Percentiles rank a stretch among this genome's conserved stretches.
phyloP scores from a whole-genome alignment of 495 filamentous ascomycete genomes.

The Aspergillus egyptiacus region DNA sequence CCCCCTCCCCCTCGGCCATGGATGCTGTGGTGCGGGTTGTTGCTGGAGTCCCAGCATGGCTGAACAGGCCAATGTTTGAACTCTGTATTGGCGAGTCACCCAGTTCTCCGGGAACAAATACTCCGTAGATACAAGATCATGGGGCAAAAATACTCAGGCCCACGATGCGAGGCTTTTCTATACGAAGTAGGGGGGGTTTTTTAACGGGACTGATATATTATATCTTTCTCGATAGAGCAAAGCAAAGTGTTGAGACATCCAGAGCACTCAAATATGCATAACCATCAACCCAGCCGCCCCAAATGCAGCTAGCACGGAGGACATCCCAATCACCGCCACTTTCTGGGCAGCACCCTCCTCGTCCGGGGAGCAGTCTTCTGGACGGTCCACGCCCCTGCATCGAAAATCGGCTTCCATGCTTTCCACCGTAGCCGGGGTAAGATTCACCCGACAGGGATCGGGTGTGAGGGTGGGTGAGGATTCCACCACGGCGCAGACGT shows the following conservation, averaged over 20 bases:
- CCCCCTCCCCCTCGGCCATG: too few relatives aligned
- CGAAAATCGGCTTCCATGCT: conserved; percentile 22
- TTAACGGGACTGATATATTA: too few relatives aligned
- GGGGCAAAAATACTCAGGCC: too few relatives aligned
- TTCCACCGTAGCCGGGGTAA: conserved; percentile 13
- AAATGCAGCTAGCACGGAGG: neutral
- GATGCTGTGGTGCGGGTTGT: too few relatives aligned
- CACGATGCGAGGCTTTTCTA: too few relatives aligned
- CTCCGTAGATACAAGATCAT: too few relatives aligned
- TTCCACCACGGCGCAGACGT: conserved; percentile 17
- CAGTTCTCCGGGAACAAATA: too few relatives aligned
- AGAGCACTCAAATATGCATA: neutral
- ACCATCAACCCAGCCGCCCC: neutral
- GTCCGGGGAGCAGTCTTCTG: neutral
- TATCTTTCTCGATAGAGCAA: too few relatives aligned
- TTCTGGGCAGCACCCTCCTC: neutral
- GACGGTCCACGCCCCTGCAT: neutral
- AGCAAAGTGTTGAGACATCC: neutral
- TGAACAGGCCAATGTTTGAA: too few relatives aligned
- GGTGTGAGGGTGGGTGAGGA: conserved; percentile 14
- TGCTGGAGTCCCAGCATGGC: too few relatives aligned
- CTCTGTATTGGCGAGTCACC: too few relatives aligned
- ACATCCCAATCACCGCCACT: neutral
- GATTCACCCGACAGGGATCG: conserved; percentile 15
- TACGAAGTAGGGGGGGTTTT: too few relatives aligned